These are phyloP conservation scores for Murraya koenigii DNA, from an alignment of 345 rosid species.

Conservation along the genomic window DNA sequence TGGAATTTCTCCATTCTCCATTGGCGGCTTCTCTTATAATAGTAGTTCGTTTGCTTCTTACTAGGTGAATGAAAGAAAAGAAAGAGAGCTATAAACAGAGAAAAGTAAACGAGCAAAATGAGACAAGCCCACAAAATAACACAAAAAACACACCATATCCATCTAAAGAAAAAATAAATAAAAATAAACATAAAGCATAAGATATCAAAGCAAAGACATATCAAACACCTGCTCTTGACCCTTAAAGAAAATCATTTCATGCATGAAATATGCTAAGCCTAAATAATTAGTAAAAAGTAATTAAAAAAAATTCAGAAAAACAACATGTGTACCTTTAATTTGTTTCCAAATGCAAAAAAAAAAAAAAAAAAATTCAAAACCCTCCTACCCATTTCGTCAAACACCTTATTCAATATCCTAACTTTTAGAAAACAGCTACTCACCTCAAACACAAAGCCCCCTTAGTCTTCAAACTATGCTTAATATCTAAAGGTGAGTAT, in stretches of 20 bases:
- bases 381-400: neutral
- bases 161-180: neutral
- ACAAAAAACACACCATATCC: neutral
- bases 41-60: neutral
- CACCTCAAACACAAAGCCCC: neutral
- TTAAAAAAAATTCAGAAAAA: neutral
- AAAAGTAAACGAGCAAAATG: neutral
- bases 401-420: neutral
- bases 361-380: neutral
- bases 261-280: neutral
- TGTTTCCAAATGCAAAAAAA: neutral
- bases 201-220: neutral
- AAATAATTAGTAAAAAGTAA: neutral
- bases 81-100: neutral
- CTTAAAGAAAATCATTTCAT: neutral
- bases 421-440: neutral
- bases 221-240: neutral
- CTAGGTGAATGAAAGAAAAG: neutral
- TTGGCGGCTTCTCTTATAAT: constrained; percentile 1
- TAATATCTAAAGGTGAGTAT: neutral
- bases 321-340: neutral
- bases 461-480: neutral
- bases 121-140: neutral
- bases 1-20: constrained; percentile 68
- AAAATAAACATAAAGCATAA: neutral